Percentiles rank a stretch among this genome's conserved stretches.
These are phyloP conservation scores for Ophiosphaerella narmari DNA, from an alignment of 2,329 filamentous ascomycete genomes.

Conservation along the genomic window DNA sequence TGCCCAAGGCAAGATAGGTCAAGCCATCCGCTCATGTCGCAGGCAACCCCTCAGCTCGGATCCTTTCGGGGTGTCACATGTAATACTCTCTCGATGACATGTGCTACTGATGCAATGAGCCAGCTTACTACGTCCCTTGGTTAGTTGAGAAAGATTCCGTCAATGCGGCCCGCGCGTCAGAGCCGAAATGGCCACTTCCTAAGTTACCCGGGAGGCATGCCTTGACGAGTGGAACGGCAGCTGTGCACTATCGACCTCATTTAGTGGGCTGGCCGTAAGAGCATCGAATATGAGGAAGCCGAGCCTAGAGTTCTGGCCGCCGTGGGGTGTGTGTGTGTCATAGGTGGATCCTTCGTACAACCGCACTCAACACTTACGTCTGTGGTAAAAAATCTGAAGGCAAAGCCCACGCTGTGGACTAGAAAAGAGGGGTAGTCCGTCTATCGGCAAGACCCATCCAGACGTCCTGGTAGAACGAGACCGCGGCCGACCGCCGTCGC, in stretches of 20 bases:
- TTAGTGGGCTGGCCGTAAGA: background rate
- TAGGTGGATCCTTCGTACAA: conserved; percentile 7
- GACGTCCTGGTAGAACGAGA: background rate
- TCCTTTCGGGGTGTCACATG: too few species aligned
- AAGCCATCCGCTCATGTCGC: conserved; percentile 18
- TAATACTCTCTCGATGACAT: too few species aligned
- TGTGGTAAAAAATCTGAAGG: conserved; percentile 6
- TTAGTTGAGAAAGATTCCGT: too few species aligned
- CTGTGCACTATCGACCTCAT: background rate
- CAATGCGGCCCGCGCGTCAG: too few species aligned
- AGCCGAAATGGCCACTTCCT: too few species aligned
- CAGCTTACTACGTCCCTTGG: too few species aligned
- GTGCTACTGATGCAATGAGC: too few species aligned
- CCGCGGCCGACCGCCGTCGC: conserved; percentile 3
- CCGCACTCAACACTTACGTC: background rate
- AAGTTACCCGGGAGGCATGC: background rate
- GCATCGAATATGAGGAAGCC: conserved; percentile 1
- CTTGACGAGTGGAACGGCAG: background rate
- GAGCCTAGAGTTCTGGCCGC: background rate
- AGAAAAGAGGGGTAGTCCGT: conserved; percentile 5
- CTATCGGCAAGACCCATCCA: background rate
- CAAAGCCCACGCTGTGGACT: background rate
- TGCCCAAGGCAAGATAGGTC: conserved; percentile 18
- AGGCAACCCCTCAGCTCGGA: background rate
- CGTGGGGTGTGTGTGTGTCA: conserved; percentile 24